phyloP scores from a whole-genome alignment of 208 protist genomes.

The Acanthamoeba rhysodes region DNA sequence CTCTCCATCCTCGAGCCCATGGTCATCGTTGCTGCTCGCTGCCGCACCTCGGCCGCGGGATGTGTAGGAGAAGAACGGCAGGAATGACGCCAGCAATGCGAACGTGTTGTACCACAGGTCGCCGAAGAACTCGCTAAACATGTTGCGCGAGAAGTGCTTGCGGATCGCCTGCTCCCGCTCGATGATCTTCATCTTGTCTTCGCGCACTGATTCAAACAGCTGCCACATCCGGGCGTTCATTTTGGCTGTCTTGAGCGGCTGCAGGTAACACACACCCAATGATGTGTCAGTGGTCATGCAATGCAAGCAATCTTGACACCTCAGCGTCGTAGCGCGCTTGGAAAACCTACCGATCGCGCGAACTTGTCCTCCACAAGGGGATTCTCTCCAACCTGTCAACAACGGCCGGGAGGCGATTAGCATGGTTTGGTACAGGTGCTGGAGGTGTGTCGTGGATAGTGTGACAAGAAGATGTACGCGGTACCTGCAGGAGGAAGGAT shows the following conservation, averaged over 20 bases:
- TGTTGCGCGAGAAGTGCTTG: not conserved
- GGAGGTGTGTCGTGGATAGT: too few species aligned
- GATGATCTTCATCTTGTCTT: not conserved
- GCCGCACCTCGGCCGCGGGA: not conserved
- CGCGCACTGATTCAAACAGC: not conserved
- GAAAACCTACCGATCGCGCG: not conserved
- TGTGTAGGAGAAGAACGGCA: slow-evolving; percentile 2
- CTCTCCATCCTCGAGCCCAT: not conserved
- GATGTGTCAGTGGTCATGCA: too few species aligned
- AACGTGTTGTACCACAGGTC: not conserved
- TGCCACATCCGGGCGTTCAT: not conserved
- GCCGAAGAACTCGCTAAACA: not conserved
- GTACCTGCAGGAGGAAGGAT: not conserved
- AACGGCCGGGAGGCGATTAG: too few species aligned
- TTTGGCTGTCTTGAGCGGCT: not conserved
- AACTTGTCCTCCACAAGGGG: not conserved
- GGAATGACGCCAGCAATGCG: not conserved
- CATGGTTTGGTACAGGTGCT: too few species aligned
- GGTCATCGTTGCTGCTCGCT: not conserved
- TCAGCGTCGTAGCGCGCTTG: too few species aligned
- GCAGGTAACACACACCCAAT: not conserved
- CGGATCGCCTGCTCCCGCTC: not conserved
- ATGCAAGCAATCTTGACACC: too few species aligned
- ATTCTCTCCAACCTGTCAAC: not conserved
- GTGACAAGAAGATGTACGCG: too few species aligned